phyloP scores from a whole-genome alignment of 1,139 yeast species.

The Diutina catenulata region DNA sequence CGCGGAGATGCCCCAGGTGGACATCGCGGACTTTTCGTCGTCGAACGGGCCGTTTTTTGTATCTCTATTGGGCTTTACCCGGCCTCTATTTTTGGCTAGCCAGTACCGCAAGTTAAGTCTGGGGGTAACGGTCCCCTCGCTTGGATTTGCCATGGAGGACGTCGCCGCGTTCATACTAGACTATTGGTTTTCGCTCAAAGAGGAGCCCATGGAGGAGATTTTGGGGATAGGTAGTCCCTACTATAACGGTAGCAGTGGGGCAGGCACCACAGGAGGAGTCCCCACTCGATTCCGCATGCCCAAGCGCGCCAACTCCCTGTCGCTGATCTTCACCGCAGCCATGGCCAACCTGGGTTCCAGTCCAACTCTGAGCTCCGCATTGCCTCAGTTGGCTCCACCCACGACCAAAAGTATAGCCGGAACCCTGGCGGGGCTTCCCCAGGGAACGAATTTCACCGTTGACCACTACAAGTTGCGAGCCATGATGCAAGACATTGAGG shows the following conservation, averaged over 20 bases:
- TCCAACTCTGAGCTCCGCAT: no score
- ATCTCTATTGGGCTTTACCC: background rate
- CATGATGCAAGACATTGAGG: constrained; percentile 2
- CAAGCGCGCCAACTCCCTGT: no score
- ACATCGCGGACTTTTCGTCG: background rate
- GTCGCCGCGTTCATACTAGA: background rate
- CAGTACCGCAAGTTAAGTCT: background rate
- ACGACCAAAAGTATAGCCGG: no score
- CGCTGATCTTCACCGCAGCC: no score
- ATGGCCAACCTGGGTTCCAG: no score
- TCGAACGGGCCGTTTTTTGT: background rate
- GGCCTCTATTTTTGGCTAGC: background rate
- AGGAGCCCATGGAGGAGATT: background rate
- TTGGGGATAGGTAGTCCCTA: no score
- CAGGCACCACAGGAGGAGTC: no score
- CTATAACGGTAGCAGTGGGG: no score
- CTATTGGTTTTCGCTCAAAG: background rate
- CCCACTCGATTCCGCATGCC: no score
- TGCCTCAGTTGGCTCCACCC: no score
- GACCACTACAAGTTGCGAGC: background rate
- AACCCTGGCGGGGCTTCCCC: no score
- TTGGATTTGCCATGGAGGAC: background rate
- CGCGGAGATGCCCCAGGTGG: background rate
- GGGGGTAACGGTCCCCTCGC: background rate
- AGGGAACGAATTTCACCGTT: no score